These are phyloP conservation scores for Whalleya microplaca DNA, from an alignment of 2,329 filamentous ascomycete genomes.

Conservation along the genomic window DNA sequence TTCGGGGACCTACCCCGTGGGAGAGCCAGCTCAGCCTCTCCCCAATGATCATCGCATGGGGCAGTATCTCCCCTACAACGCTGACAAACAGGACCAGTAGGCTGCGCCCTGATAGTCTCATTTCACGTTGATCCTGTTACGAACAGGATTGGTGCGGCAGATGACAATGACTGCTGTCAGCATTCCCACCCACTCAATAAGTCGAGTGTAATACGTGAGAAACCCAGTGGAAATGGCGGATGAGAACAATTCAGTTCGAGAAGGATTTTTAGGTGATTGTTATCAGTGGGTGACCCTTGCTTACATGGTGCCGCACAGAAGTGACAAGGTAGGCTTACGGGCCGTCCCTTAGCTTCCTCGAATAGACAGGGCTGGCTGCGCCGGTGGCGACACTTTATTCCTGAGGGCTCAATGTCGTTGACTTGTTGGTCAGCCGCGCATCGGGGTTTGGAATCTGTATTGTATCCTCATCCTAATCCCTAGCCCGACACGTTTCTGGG, in stretches of 20 bases:
- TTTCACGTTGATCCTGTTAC: conserved; percentile 22
- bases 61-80: conserved; percentile 19
- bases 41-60: conserved; percentile 13
- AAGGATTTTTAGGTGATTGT: neutral
- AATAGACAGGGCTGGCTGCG: conserved; percentile 24
- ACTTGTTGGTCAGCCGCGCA: conserved; percentile 24
- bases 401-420: conserved; percentile 12
- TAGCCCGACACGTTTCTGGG: neutral
- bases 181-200: conserved; percentile 10
- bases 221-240: conserved; percentile 8
- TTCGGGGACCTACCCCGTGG: conserved; percentile 26
- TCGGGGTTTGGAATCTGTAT: conserved; percentile 2
- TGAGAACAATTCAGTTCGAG: conserved; percentile 1
- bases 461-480: conserved; percentile 9
- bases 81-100: conserved; percentile 23
- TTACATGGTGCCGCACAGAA: conserved; percentile 22
- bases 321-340: conserved; percentile 19
- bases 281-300: conserved; percentile 8
- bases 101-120: conserved; percentile 19
- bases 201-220: conserved; percentile 24
- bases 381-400: conserved; percentile 22
- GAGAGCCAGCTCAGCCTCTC: conserved; percentile 26
- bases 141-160: conserved; percentile 18
- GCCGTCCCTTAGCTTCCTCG: conserved; percentile 27
- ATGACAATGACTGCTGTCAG: conserved; percentile 17